phyloP scores from a whole-genome alignment of 306 rosid species.

The Cicer pinnatifidum region DNA sequence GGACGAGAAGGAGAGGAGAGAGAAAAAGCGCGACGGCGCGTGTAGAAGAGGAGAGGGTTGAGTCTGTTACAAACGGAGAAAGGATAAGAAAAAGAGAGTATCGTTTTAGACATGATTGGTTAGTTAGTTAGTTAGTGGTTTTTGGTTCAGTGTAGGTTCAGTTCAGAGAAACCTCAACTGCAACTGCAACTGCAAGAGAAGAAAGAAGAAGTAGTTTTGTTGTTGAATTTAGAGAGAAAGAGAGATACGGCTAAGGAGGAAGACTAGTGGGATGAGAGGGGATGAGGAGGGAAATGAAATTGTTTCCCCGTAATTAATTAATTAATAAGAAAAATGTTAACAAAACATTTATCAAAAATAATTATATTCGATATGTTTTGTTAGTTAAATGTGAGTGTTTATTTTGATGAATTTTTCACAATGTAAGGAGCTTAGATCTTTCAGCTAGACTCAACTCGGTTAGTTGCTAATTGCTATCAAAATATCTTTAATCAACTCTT shows the following conservation, averaged over 20 bases:
- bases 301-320: too few species aligned
- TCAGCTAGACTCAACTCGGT: too few species aligned
- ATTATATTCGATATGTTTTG: too few species aligned
- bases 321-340: too few species aligned
- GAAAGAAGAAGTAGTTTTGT: not conserved
- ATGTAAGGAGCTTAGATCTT: too few species aligned
- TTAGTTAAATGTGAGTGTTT: too few species aligned
- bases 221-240: not conserved
- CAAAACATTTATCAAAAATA: too few species aligned
- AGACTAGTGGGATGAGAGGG: not conserved
- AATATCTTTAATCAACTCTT: too few species aligned
- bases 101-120: constrained; percentile 19
- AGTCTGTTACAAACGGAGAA: constrained; percentile 44
- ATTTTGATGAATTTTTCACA: too few species aligned
- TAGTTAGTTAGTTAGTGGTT: not conserved
- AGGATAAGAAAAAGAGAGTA: constrained; percentile 44
- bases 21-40: constrained; percentile 42
- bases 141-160: constrained; percentile 22
- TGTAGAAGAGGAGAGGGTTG: constrained; percentile 47
- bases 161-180: not conserved
- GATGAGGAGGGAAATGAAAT: not conserved
- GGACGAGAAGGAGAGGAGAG: constrained; percentile 28
- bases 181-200: not conserved
- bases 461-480: too few species aligned
- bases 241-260: not conserved